Conservation (phyloP, 2,329 filamentous ascomycete species). For the Apiospora arundinis region DNA sequence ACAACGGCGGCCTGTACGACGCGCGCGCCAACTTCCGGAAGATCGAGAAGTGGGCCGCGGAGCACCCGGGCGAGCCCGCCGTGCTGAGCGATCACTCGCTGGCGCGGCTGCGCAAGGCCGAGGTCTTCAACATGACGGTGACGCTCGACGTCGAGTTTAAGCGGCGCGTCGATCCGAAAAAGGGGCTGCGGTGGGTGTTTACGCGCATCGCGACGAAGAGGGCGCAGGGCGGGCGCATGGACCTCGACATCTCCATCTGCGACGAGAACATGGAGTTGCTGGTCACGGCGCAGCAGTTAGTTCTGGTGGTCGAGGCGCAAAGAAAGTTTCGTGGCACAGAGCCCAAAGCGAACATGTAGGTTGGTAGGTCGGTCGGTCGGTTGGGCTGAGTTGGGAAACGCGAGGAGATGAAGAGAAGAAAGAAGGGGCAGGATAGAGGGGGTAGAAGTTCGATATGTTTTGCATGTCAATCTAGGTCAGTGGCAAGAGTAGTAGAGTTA, state of each 20-base stretch:
- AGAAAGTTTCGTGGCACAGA: constrained; percentile 25
- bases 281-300: constrained; percentile 25
- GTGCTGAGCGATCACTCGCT: background rate
- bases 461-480: no score
- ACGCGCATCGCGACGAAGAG: constrained; percentile 26
- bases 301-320: constrained; percentile 27
- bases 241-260: constrained; percentile 29
- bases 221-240: constrained; percentile 30
- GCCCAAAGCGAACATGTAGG: background rate
- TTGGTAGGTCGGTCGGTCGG: background rate
- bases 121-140: background rate
- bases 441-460: no score
- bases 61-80: background rate
- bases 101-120: background rate
- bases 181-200: constrained; percentile 28
- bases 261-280: constrained; percentile 29
- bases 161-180: constrained; percentile 15
- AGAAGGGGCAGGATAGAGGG: background rate
- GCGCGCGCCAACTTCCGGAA: background rate
- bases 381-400: no score
- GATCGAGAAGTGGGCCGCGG: background rate
- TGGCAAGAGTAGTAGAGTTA: no score
- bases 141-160: constrained; percentile 31
- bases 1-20: background rate
- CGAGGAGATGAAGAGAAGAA: background rate